Percentiles rank a stretch among this genome's conserved stretches.
phyloP scores from a whole-genome alignment of 495 filamentous ascomycete species.

The Margaritispora aquatica region DNA sequence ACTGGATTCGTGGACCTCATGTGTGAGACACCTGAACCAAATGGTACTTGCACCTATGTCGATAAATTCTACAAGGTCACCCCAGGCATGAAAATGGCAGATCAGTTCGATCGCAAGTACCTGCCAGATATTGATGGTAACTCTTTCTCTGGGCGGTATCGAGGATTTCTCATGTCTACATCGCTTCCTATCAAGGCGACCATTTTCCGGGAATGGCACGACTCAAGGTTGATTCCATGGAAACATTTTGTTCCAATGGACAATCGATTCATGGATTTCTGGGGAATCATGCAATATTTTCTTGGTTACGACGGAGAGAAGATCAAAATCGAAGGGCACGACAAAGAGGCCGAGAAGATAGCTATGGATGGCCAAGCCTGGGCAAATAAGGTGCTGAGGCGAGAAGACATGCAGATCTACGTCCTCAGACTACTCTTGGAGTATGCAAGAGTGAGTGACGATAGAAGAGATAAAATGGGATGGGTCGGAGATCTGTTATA shows the following conservation, averaged over 20 bases:
- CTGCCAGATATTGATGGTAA: conserved; percentile 69
- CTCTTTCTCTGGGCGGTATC: conserved; percentile 65
- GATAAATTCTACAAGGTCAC: conserved; percentile 36
- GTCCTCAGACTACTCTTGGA: conserved; percentile 62
- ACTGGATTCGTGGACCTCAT: conserved; percentile 42
- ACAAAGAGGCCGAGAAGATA: conserved; percentile 53
- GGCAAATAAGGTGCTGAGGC: conserved; percentile 61
- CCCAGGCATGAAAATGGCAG: conserved; percentile 31
- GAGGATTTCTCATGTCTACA: conserved; percentile 58
- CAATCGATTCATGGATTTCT: conserved; percentile 69
- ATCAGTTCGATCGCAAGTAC: conserved; percentile 27
- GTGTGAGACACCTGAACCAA: conserved; percentile 27
- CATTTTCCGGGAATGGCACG: conserved; percentile 72
- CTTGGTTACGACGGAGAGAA: conserved; percentile 44
- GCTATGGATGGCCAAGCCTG: conserved; percentile 58
- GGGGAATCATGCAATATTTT: conserved; percentile 75
- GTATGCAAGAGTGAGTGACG: conserved; percentile 61
- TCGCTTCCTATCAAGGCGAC: conserved; percentile 66
- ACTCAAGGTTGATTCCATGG: conserved; percentile 62
- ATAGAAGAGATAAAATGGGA: conserved; percentile 58
- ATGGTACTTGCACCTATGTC: conserved; percentile 44
- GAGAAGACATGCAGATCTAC: conserved; percentile 71
- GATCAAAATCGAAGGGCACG: conserved; percentile 38
- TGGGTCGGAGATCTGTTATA: conserved; percentile 47
- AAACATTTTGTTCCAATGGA: conserved; percentile 83